These are phyloP conservation scores for Podospora pseudocomata DNA, from an alignment of 495 filamentous ascomycete species.

Conservation along the genomic window DNA sequence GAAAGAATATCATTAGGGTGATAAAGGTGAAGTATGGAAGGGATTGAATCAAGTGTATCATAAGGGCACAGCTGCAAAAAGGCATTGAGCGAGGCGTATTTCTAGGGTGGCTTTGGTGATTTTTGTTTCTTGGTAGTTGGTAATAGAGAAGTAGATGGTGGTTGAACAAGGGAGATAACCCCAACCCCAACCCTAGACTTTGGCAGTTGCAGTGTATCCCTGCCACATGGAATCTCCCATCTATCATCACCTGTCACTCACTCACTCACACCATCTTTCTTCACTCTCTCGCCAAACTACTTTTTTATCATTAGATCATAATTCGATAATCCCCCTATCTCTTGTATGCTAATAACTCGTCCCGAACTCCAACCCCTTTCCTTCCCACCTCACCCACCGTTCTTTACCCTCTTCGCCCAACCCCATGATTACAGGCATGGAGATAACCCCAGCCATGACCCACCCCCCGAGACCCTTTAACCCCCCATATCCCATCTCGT, in stretches of 20 bases:
- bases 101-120: background rate
- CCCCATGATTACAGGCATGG: conserved; percentile 1
- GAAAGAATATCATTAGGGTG: background rate
- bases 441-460: background rate
- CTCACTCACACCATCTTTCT: background rate
- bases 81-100: conserved; percentile 3
- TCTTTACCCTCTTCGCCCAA: conserved; percentile 6
- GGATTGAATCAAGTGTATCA: background rate
- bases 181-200: background rate
- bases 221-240: conserved; percentile 4
- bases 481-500: background rate
- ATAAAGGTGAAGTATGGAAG: background rate
- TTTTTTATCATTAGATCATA: too few relatives aligned
- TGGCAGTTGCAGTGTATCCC: conserved; percentile 19
- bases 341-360: background rate
- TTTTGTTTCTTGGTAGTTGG: background rate
- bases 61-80: background rate
- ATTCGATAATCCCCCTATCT: too few relatives aligned
- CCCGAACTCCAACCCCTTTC: background rate
- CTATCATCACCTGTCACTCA: background rate
- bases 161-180: background rate
- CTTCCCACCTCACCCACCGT: background rate
- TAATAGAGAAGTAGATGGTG: background rate
- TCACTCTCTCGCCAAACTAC: background rate
- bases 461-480: background rate